Evolutionary conservation across 352 stramenopile genomes (phyloP).

Genomic region (Paralagenidium karlingii): DNA sequence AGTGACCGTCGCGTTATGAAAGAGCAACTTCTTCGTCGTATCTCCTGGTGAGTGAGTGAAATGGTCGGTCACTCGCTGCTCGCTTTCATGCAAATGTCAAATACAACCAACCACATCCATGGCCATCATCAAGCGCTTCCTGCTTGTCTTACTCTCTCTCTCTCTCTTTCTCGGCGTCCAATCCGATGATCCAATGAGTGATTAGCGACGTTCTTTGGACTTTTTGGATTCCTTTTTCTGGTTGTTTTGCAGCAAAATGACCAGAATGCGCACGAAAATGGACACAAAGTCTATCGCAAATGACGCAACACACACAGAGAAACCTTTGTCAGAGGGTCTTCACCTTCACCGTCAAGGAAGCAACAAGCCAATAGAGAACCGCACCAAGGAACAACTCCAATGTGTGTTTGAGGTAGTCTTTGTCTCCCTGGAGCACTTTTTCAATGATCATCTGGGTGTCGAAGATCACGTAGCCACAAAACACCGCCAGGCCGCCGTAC

Average conservation of each 20-base stretch:
- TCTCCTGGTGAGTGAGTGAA: no score
- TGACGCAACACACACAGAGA: constrained; percentile 1
- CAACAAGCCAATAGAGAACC: constrained; percentile 1
- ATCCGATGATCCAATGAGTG: no score
- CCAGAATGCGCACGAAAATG: constrained; percentile 81
- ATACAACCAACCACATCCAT: no score
- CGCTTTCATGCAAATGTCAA: no score
- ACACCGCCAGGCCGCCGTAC: constrained; percentile 78
- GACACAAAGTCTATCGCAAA: constrained; percentile 79
- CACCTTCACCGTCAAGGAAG: no score
- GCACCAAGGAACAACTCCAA: constrained; percentile 79
- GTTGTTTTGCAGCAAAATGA: constrained; percentile 65
- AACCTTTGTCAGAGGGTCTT: neutral
- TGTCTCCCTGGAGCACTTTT: constrained; percentile 66
- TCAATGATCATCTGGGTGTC: constrained; percentile 89
- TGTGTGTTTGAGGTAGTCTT: constrained; percentile 74
- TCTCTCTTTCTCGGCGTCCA: no score
- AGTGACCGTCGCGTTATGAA: no score
- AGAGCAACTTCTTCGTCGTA: no score
- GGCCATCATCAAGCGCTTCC: no score
- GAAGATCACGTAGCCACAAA: constrained; percentile 83
- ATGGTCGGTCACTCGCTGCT: no score
- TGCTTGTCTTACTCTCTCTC: no score
- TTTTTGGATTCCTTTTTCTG: constrained; percentile 31
- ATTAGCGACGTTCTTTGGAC: constrained; percentile 13